These are phyloP conservation scores for Rehmannia glutinosa DNA, from an alignment of 257 asterid species.

Conservation along the genomic window DNA sequence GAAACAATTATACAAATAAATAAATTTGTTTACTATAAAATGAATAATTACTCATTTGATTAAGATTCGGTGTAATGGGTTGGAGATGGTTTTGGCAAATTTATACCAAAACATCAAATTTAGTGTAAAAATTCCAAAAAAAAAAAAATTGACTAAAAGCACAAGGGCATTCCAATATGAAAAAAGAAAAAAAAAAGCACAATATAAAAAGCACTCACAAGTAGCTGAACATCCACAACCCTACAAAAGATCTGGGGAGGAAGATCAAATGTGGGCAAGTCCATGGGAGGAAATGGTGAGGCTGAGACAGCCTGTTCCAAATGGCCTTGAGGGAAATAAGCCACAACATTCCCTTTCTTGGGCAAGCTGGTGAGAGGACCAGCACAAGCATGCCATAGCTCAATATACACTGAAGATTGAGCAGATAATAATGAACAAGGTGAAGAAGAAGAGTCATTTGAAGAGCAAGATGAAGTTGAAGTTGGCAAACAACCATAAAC, in stretches of 20 bases:
- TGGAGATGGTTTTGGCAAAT: too few species aligned
- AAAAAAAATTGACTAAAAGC: too few species aligned
- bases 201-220: slow-evolving; percentile 42
- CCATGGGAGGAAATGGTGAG: slow-evolving; percentile 68
- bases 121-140: too few species aligned
- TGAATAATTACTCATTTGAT: too few species aligned
- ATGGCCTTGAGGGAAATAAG: slow-evolving; percentile 97
- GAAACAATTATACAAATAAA: too few species aligned
- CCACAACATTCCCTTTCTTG: slow-evolving; percentile 77
- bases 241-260: slow-evolving; percentile 90
- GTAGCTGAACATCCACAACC: slow-evolving; percentile 79
- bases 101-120: too few species aligned
- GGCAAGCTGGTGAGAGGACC: slow-evolving; percentile 92
- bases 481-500: slow-evolving; percentile 41
- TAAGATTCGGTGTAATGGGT: too few species aligned
- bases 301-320: slow-evolving; percentile 71
- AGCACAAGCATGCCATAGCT: slow-evolving; percentile 99
- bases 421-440: slow-evolving; percentile 15
- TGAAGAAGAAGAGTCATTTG: slow-evolving; percentile 46
- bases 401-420: slow-evolving; percentile 56
- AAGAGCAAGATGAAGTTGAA: slow-evolving; percentile 65
- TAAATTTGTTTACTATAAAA: too few species aligned
- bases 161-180: too few species aligned
- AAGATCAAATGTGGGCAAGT: slow-evolving; percentile 66
- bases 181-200: background rate